Evolutionary conservation across 768 basidiomycete species (phyloP).

Genomic region (Candolleomyces efflorescens): DNA sequence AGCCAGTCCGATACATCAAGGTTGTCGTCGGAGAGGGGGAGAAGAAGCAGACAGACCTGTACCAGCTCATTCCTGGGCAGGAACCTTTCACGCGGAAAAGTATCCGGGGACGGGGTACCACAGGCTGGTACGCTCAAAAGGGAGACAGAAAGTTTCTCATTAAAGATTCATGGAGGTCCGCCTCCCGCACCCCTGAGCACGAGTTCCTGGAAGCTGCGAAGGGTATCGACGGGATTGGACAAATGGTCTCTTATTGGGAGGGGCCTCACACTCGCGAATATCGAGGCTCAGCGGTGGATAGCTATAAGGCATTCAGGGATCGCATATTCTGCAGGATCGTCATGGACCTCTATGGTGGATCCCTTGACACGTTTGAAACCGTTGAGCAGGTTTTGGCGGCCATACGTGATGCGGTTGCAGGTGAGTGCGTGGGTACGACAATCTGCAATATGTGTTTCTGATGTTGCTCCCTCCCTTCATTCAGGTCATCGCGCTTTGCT

Average conservation of each 20-base stretch:
- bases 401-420: neutral
- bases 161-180: neutral
- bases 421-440: neutral
- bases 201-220: neutral
- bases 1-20: no score
- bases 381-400: neutral
- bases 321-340: neutral
- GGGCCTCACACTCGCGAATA: neutral
- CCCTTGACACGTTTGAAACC: neutral
- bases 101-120: neutral
- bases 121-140: neutral
- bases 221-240: neutral
- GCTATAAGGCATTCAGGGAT: neutral
- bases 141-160: neutral
- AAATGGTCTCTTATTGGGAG: neutral
- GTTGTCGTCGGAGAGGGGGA: neutral
- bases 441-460: no score
- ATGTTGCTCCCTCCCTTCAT: neutral
- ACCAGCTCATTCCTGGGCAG: neutral
- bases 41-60: neutral
- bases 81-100: neutral
- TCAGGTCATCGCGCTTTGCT: neutral
- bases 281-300: neutral
- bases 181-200: neutral
- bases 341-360: no score